A percentile compares a stretch with the other conserved stretches of the same genome.
phyloP scores from a whole-genome alignment of 2,329 filamentous ascomycete genomes.

The Monilinia fructigena region DNA sequence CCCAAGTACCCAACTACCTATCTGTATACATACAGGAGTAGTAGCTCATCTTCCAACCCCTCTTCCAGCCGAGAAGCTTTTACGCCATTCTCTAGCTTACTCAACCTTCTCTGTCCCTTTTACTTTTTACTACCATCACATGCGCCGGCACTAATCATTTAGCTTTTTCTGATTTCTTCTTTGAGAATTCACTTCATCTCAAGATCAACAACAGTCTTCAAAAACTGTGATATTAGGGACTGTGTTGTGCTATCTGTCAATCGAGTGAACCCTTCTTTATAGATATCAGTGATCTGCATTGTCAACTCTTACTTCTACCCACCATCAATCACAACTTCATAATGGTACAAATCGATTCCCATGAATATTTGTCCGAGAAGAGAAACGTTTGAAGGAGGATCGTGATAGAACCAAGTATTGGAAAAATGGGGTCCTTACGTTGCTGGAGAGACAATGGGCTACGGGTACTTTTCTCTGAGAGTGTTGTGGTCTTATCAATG shows the following conservation, averaged over 20 bases:
- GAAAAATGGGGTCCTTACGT: slow-evolving; percentile 98
- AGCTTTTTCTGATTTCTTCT: background rate
- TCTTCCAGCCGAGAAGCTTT: too few relatives aligned
- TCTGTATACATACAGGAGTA: too few relatives aligned
- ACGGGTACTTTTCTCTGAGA: slow-evolving; percentile 58
- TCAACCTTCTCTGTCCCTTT: too few relatives aligned
- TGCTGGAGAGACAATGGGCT: slow-evolving; percentile 92
- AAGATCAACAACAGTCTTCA: slow-evolving; percentile 7
- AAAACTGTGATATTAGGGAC: background rate
- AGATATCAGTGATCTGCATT: slow-evolving; percentile 8
- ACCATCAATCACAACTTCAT: slow-evolving; percentile 27
- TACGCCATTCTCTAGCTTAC: too few relatives aligned
- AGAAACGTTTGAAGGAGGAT: slow-evolving; percentile 85
- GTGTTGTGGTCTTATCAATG: slow-evolving; percentile 18
- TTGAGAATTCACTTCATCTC: background rate
- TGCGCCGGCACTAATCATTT: background rate
- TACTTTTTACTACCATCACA: background rate
- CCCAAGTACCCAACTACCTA: too few relatives aligned
- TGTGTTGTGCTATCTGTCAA: background rate
- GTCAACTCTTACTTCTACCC: slow-evolving; percentile 19
- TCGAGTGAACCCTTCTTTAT: background rate
- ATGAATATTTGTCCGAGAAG: slow-evolving; percentile 85
- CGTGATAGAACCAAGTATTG: slow-evolving; percentile 83
- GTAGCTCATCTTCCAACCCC: too few relatives aligned
- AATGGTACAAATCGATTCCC: slow-evolving; percentile 89